Evolutionary conservation across 495 filamentous ascomycete genomes (phyloP), one percentile per base, ranked within the genome.

Genomic region (Xylaria intraflava): DNA sequence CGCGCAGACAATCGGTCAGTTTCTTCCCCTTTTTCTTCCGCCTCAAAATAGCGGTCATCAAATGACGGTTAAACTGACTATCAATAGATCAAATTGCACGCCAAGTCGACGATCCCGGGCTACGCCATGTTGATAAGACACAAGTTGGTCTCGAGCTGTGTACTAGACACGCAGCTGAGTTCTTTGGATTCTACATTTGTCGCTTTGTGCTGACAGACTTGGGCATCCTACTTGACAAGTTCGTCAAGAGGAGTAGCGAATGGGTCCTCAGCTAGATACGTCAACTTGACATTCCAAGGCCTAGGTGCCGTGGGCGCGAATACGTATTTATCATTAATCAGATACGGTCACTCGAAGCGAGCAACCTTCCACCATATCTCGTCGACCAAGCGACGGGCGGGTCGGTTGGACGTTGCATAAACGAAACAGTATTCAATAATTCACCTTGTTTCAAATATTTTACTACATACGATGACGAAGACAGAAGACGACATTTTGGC

Each of bases 151-250:
- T 98, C 26, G 94, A 98, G 69, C 79, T 97, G 16, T 90, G 89
- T 67, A 88, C 89, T 26, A 82, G 90, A 17, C 92, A 96, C 70
- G 94, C 93, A 9, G 89, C 94, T 27, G 93, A 97, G 64, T 98
- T 98, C 72, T 98, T 98, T 67, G 91, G 85, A 26, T 96, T 98
- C 69, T 97, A 90, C 65, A 78, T 98, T 16, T 96, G 92, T 68
- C 88, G 94, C 14, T 98, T 97, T 65, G 90, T 89, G 26, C 69
- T 97, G 42, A 76, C 85, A 7, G 93, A 98, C 69, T 72, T 98
- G 55, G 78, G 83, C 36, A 63, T 95, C 66, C 79, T 98, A 74
- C 76, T 97, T 64, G 93, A 98, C 69, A 98, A 97, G 69, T 97
- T 92, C 64, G 83, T 98, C 65, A 97, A 97, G 76, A 81, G 92